Evolutionary conservation across 768 basidiomycete genomes (phyloP), one percentile per base, ranked within the genome.

Genomic region (Lepiota brunneoincarnata): DNA sequence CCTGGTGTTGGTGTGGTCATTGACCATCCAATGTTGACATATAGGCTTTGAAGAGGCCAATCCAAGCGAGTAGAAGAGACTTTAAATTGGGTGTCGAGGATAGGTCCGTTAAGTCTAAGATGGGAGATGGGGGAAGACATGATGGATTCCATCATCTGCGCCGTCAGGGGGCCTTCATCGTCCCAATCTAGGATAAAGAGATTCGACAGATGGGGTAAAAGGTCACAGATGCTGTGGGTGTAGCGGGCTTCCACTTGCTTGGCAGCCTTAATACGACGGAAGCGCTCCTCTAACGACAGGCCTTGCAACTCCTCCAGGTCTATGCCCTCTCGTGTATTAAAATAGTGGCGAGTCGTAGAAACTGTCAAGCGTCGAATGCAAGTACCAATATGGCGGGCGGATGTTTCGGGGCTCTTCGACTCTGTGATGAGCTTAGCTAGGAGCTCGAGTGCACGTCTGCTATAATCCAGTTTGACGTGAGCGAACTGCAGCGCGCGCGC

Each of bases 151-250:
- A 69, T 40, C 34, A 64, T 55, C 2, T 57, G 21, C 4, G 49
- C 36, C 0, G 60, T 48, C 18, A 63, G 38, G 15, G 57, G 18
- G 3, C 46, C 43, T 9, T 59, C 56, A 14, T 56, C 54, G 36
- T 60, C 56, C 68, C 66, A 69, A 31, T 67, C 58, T 15, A 71
- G 43, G 4, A 65, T 58, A 26, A 64, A 58, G n/a, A 71, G 58
- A 50, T 71, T 69, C 6, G 60, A 54, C 20, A 68, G 49, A 7
- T 58, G 51, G 10, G 54, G 39, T 20, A 67, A 40, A n/a, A 59
- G 36, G 6, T 54, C 21, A 20, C 45, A 59, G n/a, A 62, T 50
- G 24, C 38, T 42, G 6, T 15, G 53, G 38, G 55, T 36, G 34
- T 57, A 58, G 20, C 40, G 15, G 23, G 47, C 38, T 11, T 47